Conservation (phyloP, 345 rosid genomes). For the Euphorbia lathyris region DNA sequence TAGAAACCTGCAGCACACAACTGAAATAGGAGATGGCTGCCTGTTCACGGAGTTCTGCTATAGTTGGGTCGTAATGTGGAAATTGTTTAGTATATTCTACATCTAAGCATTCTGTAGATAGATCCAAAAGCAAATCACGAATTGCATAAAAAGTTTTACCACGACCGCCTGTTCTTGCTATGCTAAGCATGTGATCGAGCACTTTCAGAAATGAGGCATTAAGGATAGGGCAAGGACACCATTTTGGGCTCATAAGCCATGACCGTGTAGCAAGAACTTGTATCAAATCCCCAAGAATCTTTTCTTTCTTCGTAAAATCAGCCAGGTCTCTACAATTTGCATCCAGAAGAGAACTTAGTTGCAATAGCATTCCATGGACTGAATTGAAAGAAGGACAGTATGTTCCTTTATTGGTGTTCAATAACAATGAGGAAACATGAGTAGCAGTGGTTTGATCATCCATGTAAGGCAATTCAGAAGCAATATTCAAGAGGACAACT, state of each 20-base stretch:
- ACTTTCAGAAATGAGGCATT: slow-evolving; percentile 69
- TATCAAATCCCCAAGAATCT: slow-evolving; percentile 61
- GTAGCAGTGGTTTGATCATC: slow-evolving; percentile 17
- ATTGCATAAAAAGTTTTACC: slow-evolving; percentile 39
- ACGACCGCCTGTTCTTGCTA: slow-evolving; percentile 45
- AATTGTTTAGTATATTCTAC: slow-evolving; percentile 48
- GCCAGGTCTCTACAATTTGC: slow-evolving; percentile 73
- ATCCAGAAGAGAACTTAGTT: slow-evolving; percentile 72
- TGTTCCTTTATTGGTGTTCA: slow-evolving; percentile 23
- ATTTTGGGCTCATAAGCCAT: slow-evolving; percentile 72
- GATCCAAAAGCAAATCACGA: slow-evolving; percentile 56
- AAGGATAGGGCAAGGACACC: slow-evolving; percentile 80
- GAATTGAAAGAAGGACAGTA: slow-evolving; percentile 50
- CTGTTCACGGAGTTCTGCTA: slow-evolving; percentile 75
- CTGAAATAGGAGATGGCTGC: slow-evolving; percentile 77
- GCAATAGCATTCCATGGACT: slow-evolving; percentile 82
- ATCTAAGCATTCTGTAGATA: slow-evolving; percentile 66
- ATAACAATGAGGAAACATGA: slow-evolving; percentile 13
- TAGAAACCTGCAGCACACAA: slow-evolving; percentile 61
- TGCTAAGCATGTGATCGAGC: slow-evolving; percentile 73
- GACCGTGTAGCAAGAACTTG: slow-evolving; percentile 48
- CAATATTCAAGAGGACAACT: slow-evolving; percentile 50
- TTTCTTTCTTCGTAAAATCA: slow-evolving; percentile 72
- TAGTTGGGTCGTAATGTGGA: slow-evolving; percentile 72
- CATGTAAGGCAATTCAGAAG: slow-evolving; percentile 55